Conservation (phyloP, 2,329 filamentous ascomycete genomes). For the Fusarium sp. region DNA sequence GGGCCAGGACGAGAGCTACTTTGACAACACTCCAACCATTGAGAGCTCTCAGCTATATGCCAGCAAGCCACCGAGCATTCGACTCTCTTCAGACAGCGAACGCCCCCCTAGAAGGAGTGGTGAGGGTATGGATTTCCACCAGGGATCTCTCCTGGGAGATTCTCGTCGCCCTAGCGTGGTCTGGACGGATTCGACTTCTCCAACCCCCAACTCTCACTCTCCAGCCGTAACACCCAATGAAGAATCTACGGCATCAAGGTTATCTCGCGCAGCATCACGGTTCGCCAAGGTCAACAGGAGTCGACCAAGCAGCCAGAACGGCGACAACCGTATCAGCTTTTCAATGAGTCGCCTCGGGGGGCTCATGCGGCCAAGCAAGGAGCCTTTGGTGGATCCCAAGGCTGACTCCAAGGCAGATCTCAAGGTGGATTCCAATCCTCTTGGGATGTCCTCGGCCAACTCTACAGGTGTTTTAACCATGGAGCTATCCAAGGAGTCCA, state of each 20-base stretch:
- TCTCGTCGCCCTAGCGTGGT: constrained; percentile 65
- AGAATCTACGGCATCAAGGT: constrained; percentile 64
- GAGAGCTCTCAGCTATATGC: constrained; percentile 35
- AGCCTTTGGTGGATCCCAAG: constrained; percentile 47
- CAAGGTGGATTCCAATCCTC: constrained; percentile 17
- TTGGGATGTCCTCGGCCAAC: constrained; percentile 43
- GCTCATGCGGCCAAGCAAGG: constrained; percentile 64
- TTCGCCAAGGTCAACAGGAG: constrained; percentile 64
- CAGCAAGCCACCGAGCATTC: constrained; percentile 61
- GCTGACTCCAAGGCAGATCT: constrained; percentile 40
- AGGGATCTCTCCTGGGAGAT: constrained; percentile 47
- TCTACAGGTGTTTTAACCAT: constrained; percentile 41
- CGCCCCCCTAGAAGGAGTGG: constrained; percentile 61
- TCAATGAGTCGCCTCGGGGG: constrained; percentile 68
- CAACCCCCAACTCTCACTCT: constrained; percentile 52
- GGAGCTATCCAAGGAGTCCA: constrained; percentile 36
- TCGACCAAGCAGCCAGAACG: constrained; percentile 68
- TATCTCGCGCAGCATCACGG: constrained; percentile 68
- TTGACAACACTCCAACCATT: constrained; percentile 40
- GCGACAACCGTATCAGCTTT: constrained; percentile 68
- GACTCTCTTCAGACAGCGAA: constrained; percentile 68
- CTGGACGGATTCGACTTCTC: constrained; percentile 58
- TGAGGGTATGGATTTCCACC: constrained; percentile 54
- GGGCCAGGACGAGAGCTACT: constrained; percentile 41
- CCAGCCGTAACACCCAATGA: constrained; percentile 60